Conservation (phyloP, 2,329 filamentous ascomycete genomes). For the Verruconis gallopava region DNA sequence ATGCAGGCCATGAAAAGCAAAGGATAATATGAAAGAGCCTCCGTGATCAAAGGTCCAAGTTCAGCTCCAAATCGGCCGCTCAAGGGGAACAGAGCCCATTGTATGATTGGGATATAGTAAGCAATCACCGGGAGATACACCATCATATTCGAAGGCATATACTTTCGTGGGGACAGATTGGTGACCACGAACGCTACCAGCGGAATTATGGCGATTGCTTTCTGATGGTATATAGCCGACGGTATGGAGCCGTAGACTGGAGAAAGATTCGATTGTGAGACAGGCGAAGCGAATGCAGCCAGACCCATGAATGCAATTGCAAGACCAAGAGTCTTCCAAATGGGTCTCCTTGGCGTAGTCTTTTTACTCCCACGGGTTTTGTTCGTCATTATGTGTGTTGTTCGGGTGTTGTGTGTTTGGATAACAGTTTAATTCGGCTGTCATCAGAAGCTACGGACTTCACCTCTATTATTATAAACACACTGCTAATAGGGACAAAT, state of each 20-base stretch:
- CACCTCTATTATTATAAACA: too few species aligned
- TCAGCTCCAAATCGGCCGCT: conserved; percentile 54
- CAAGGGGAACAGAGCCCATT: conserved; percentile 56
- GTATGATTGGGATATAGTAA: conserved; percentile 58
- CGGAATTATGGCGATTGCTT: conserved; percentile 50
- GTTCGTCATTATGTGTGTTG: too few species aligned
- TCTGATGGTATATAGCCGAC: conserved; percentile 56
- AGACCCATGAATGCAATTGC: conserved; percentile 37
- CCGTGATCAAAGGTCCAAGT: conserved; percentile 63
- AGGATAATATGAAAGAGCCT: conserved; percentile 55
- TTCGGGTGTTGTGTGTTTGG: too few species aligned
- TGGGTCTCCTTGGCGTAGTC: too few species aligned
- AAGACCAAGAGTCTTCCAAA: conserved; percentile 16
- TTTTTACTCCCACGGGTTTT: too few species aligned
- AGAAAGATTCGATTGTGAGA: conserved; percentile 64
- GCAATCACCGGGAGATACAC: conserved; percentile 59
- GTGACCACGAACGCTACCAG: conserved; percentile 56
- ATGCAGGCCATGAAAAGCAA: conserved; percentile 28
- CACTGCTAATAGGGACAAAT: too few species aligned
- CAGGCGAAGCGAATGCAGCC: conserved; percentile 51
- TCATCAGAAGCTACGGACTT: too few species aligned
- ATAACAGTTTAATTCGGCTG: too few species aligned
- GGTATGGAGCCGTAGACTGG: conserved; percentile 85
- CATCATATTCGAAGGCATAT: conserved; percentile 33
- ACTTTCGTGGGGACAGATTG: conserved; percentile 44